These are phyloP conservation scores for Pythium brassicae DNA, from an alignment of 352 stramenopile species.

Conservation along the genomic window DNA sequence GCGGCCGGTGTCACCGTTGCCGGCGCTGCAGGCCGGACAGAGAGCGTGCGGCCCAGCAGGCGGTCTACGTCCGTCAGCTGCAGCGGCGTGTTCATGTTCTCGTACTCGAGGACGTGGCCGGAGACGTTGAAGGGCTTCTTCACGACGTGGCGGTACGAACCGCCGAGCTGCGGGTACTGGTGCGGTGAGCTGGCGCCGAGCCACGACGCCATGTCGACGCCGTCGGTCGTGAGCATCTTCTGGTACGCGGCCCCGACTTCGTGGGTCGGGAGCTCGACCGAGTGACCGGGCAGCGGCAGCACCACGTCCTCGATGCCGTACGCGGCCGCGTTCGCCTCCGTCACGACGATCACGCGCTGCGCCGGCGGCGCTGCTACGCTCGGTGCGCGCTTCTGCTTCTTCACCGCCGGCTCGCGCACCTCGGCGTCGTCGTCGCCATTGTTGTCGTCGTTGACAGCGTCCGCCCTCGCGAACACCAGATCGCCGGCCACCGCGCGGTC, in stretches of 20 bases:
- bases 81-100: conserved; percentile 86
- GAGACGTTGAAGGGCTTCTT: conserved; percentile 78
- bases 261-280: conserved; percentile 84
- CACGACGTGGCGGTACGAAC: conserved; percentile 92
- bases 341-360: conserved; percentile 56
- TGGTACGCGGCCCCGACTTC: conserved; percentile 40
- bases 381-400: conserved; percentile 15
- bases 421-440: conserved; percentile 1
- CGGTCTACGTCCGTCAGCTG: conserved; percentile 87
- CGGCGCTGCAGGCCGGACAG: background rate
- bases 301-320: conserved; percentile 94
- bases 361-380: conserved; percentile 29
- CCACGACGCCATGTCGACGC: conserved; percentile 46
- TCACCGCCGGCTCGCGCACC: conserved; percentile 9
- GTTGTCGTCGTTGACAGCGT: background rate
- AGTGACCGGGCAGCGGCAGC: conserved; percentile 90
- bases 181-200: conserved; percentile 24
- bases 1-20: background rate
- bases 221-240: conserved; percentile 49
- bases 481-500: conserved; percentile 82
- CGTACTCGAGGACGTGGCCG: conserved; percentile 84
- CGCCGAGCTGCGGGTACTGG: conserved; percentile 66
- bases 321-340: conserved; percentile 73
- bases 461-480: conserved; percentile 62
- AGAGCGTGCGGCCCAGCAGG: conserved; percentile 16